Percentiles rank a stretch among this genome's conserved stretches.
Evolutionary conservation across 2,329 filamentous ascomycete species (phyloP).

Genomic region (Fusarium sp.): DNA sequence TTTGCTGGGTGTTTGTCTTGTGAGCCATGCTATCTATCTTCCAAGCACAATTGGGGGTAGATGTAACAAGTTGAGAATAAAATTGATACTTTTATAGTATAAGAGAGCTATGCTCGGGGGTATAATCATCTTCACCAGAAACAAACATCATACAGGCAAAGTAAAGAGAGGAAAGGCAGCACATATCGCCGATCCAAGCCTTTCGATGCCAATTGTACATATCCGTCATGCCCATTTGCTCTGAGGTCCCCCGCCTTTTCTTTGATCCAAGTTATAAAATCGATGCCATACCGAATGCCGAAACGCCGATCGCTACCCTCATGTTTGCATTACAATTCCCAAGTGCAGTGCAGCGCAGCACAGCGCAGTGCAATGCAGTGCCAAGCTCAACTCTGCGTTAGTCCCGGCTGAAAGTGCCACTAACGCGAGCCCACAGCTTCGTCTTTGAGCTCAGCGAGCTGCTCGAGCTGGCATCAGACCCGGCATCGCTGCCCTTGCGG

Average conservation of each 20-base stretch:
- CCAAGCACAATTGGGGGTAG: neutral
- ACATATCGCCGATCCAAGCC: constrained; percentile 34
- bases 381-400: constrained; percentile 11
- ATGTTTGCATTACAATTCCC: constrained; percentile 9
- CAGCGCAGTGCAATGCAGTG: no score
- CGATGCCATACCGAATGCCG: constrained; percentile 6
- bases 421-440: constrained; percentile 49
- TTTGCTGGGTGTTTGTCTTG: neutral
- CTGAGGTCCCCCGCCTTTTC: constrained; percentile 45
- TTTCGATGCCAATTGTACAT: constrained; percentile 30
- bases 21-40: neutral
- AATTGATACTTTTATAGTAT: constrained; percentile 17
- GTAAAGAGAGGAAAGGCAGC: constrained; percentile 20
- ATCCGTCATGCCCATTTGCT: constrained; percentile 43
- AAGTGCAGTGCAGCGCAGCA: neutral
- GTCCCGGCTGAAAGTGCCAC: constrained; percentile 47
- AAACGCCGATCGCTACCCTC: constrained; percentile 43
- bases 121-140: constrained; percentile 58
- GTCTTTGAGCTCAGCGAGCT: constrained; percentile 49
- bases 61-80: neutral
- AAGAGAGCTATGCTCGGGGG: constrained; percentile 45
- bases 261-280: neutral
- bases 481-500: constrained; percentile 49
- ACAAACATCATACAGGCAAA: constrained; percentile 49
- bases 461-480: constrained; percentile 51